These are phyloP conservation scores for Penicillium sp. DNA, from an alignment of 2,329 filamentous ascomycete species.

Conservation along the genomic window DNA sequence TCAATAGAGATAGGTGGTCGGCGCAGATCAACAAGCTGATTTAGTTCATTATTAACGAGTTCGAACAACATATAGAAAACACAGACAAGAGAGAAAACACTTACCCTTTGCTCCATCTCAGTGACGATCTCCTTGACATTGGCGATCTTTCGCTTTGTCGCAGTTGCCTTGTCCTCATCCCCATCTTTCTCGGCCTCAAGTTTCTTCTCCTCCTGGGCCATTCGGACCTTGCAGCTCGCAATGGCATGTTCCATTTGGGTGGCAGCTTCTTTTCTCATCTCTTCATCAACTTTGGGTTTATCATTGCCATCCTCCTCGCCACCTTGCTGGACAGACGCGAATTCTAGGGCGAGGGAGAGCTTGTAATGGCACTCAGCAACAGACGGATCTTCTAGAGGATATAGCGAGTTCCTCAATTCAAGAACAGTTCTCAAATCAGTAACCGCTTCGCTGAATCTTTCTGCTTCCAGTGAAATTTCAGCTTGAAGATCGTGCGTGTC, in stretches of 20 bases:
- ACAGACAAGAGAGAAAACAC: conserved; percentile 12
- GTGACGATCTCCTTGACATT: conserved; percentile 61
- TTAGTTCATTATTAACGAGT: conserved; percentile 16
- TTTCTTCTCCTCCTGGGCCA: conserved; percentile 52
- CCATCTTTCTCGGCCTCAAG: conserved; percentile 39
- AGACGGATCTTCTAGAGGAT: conserved; percentile 75
- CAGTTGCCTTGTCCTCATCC: conserved; percentile 40
- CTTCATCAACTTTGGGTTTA: conserved; percentile 48
- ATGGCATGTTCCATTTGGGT: conserved; percentile 61
- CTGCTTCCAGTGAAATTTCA: conserved; percentile 96
- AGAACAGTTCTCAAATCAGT: conserved; percentile 76
- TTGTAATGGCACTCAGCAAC: conserved; percentile 96
- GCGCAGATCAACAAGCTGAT: conserved; percentile 55
- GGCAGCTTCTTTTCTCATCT: conserved; percentile 57
- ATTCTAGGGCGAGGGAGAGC: conserved; percentile 90
- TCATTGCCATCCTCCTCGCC: conserved; percentile 41
- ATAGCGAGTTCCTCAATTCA: conserved; percentile 73
- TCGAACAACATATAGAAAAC: conserved; percentile 9
- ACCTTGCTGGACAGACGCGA: conserved; percentile 69
- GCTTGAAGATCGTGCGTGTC: conserved; percentile 93
- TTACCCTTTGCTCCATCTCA: conserved; percentile 60
- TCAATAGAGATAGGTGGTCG: conserved; percentile 53
- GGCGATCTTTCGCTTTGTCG: conserved; percentile 49
- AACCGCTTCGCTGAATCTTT: conserved; percentile 86
- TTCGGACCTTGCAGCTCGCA: conserved; percentile 54